Evolutionary conservation across 768 basidiomycete species (phyloP).

Genomic region (Lentinula boryana): DNA sequence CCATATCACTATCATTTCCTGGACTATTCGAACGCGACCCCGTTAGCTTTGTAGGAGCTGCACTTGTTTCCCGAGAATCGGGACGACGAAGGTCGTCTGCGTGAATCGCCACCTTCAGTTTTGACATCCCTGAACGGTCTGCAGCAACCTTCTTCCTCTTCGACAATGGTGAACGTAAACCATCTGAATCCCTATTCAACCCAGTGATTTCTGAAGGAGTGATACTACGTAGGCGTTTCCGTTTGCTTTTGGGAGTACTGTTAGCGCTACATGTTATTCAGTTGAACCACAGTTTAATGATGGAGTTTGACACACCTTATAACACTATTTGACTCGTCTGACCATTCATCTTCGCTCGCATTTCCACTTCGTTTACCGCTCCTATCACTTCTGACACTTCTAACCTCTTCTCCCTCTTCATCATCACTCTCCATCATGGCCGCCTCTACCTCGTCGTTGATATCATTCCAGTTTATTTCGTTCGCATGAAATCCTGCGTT

Average conservation of each 20-base stretch:
- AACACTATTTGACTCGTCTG: conserved; percentile 44
- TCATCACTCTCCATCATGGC: conserved; percentile 80
- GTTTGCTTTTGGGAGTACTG: conserved; percentile 42
- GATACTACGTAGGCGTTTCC: conserved; percentile 66
- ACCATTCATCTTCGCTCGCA: conserved; percentile 47
- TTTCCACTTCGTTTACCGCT: conserved; percentile 39
- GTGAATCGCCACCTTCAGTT: conserved; percentile 60
- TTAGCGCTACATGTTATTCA: conserved; percentile 26
- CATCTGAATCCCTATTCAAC: conserved; percentile 33
- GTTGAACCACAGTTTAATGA: conserved; percentile 11
- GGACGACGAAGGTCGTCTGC: conserved; percentile 39
- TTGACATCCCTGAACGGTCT: conserved; percentile 59
- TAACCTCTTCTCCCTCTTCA: conserved; percentile 36
- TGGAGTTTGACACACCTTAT: conserved; percentile 28
- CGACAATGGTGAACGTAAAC: conserved; percentile 61
- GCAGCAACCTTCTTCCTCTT: conserved; percentile 76
- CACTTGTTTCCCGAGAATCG: conserved; percentile 10
- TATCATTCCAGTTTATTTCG: conserved; percentile 75
- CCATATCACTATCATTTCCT: background rate
- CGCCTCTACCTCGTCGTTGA: conserved; percentile 83
- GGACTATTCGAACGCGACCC: background rate
- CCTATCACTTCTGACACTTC: conserved; percentile 28
- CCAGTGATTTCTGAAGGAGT: conserved; percentile 59
- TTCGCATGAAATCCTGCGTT: conserved; percentile 37
- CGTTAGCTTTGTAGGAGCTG: conserved; percentile 6